A percentile compares a stretch with the other conserved stretches of the same genome.
Evolutionary conservation across 129 eudicot species (phyloP).

Genomic region (Centrapalus pauciflorus): DNA sequence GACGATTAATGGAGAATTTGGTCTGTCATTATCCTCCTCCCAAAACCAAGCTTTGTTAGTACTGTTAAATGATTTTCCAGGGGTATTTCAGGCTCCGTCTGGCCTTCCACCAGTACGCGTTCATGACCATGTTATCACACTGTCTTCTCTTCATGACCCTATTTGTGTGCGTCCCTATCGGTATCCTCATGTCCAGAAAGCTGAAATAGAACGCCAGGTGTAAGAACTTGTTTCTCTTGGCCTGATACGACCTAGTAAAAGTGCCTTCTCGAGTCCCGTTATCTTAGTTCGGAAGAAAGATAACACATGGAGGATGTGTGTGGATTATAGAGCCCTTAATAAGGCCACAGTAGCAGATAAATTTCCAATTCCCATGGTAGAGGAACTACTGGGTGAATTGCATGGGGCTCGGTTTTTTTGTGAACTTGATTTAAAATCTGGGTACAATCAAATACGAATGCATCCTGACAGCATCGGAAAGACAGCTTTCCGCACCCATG

Average conservation of each 20-base stretch:
- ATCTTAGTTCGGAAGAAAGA: not conserved
- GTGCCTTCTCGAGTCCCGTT: not conserved
- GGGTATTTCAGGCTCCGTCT: not conserved
- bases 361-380: not conserved
- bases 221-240: not conserved
- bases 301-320: too few species aligned
- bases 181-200: not conserved
- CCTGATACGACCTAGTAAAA: not conserved
- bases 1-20: too few species aligned
- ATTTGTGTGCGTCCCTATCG: not conserved
- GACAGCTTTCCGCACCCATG: not conserved
- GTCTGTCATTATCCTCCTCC: too few species aligned
- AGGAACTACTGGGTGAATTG: not conserved
- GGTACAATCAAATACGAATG: not conserved
- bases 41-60: too few species aligned
- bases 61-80: not conserved
- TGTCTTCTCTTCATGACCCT: not conserved
- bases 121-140: not conserved
- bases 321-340: slow-evolving; percentile 15
- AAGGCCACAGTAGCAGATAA: not conserved
- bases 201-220: not conserved
- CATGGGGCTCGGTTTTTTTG: not conserved
- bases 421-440: not conserved
- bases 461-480: not conserved
- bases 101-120: not conserved